phyloP scores from a whole-genome alignment of 73 alveolate species.

The Paramecium sonneborni region DNA sequence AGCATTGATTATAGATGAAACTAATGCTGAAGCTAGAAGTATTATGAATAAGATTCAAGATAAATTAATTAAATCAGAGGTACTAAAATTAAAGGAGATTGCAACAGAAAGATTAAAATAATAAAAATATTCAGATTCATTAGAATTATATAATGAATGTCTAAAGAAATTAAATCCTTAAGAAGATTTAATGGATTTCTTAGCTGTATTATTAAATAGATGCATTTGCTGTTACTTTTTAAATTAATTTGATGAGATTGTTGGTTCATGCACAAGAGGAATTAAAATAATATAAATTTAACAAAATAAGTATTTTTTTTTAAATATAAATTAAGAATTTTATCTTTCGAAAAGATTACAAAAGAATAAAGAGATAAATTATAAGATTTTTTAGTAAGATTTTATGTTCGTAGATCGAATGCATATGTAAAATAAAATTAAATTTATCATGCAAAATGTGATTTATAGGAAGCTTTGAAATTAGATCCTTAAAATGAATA shows the following conservation, averaged over 20 bases:
- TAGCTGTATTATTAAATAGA: constrained; percentile 53
- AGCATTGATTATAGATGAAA: constrained; percentile 45
- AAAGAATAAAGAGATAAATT: constrained; percentile 1
- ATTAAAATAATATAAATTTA: constrained; percentile 38
- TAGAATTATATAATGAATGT: constrained; percentile 52
- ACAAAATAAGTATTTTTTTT: constrained; percentile 5
- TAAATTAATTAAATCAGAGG: not conserved
- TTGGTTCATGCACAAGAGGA: constrained; percentile 55
- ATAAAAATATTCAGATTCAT: constrained; percentile 44
- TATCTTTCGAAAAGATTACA: not conserved
- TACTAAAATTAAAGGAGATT: not conserved
- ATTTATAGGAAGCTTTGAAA: no score
- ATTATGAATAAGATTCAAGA: constrained; percentile 35
- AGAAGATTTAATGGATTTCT: constrained; percentile 51
- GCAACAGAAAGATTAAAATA: constrained; percentile 29
- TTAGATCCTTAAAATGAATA: no score
- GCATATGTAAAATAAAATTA: no score
- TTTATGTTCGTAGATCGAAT: no score
- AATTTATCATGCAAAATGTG: no score
- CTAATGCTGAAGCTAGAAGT: constrained; percentile 50
- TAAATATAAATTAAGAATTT: not conserved
- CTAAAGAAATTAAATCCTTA: constrained; percentile 26
- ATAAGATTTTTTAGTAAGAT: no score
- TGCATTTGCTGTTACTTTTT: constrained; percentile 45
- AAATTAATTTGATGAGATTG: constrained; percentile 56